Percentiles rank a stretch among this genome's conserved stretches.
Conservation (phyloP, 2,329 filamentous ascomycete species). For the Aureobasidium leucospermi region DNA sequence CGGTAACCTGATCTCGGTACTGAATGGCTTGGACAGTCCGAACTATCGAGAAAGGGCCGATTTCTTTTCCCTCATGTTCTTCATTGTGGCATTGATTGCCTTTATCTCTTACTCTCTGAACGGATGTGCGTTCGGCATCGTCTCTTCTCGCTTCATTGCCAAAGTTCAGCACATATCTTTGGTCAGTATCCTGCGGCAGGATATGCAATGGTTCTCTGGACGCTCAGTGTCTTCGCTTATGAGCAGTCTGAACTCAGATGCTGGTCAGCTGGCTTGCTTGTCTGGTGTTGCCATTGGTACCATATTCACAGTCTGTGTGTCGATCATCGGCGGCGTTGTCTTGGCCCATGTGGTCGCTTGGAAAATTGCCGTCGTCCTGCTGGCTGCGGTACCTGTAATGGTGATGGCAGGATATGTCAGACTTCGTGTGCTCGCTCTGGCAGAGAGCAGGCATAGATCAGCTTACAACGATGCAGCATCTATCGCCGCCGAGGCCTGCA, state of each 20-base stretch:
- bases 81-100: conserved; percentile 46
- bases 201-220: conserved; percentile 45
- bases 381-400: conserved; percentile 44
- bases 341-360: conserved; percentile 42
- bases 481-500: conserved; percentile 60
- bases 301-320: conserved; percentile 41
- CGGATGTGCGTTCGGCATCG: conserved; percentile 42
- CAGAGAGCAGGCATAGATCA: conserved; percentile 56
- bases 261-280: conserved; percentile 40
- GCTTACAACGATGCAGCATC: conserved; percentile 58
- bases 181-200: conserved; percentile 47
- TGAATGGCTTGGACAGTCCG: conserved; percentile 35
- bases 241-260: conserved; percentile 41
- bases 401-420: conserved; percentile 38
- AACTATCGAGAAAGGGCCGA: conserved; percentile 25
- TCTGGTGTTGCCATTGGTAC: conserved; percentile 45
- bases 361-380: conserved; percentile 44
- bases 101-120: conserved; percentile 37
- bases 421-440: conserved; percentile 45
- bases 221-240: conserved; percentile 39
- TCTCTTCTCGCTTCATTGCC: conserved; percentile 39
- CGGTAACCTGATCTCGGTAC: conserved; percentile 42
- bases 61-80: conserved; percentile 45
- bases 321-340: conserved; percentile 41
- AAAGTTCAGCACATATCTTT: conserved; percentile 41